Base-by-base conservation (phyloP, 1,139 yeast genomes). In the Lodderomyces metapsilosis region DNA sequence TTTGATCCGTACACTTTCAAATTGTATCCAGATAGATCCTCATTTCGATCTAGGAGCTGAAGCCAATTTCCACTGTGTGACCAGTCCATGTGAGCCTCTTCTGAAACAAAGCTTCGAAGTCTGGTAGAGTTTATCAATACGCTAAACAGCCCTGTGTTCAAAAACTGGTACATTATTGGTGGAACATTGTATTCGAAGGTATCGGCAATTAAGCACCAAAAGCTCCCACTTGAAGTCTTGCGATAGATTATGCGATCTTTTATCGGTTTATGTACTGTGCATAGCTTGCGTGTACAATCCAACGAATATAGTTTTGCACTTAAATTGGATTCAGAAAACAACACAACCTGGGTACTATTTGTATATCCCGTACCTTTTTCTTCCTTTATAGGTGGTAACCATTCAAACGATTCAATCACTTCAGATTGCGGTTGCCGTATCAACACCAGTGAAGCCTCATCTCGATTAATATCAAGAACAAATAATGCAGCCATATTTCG, bases 61-160 rank as follows among this genome's bases (percentile, higher is more conserved):
- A 70, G 46, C 74, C 74, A 71, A 24, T 58, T 58, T 0, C 75
- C 74, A 1, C 63, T 55, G 2, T 48, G 40, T 0, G 71, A 61
- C 76, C 76, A 71, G 22, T 43, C 15, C 6, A 61, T 31, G n/a
- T 48, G 43, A 5, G 64, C 59, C 1, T 34, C 37, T 8, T 45
- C 42, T 0, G 57, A 40, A 16, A 59, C 38, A 4, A 54, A 44
- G 5, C 46, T 41, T 4, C 44, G 42, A 6, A 62, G 59, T 6
- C 64, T 47, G 31, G 52, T 50, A 9, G 56, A 45, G 34, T 59
- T 57, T 11, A 65, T 40, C 8, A 61, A 40, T 15, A 44, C 44
- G 46, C 76, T 69, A 9, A 44, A 45, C 5, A 66, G 52, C 0
- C 76, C 75, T n/a, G 53, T 51, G 42, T 70, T 68, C 40, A 55